Evolutionary conservation across 1,284 basidiomycete genomes (phyloP), one percentile per base, ranked within the genome.

Genomic region (Pulveroboletus sp.): DNA sequence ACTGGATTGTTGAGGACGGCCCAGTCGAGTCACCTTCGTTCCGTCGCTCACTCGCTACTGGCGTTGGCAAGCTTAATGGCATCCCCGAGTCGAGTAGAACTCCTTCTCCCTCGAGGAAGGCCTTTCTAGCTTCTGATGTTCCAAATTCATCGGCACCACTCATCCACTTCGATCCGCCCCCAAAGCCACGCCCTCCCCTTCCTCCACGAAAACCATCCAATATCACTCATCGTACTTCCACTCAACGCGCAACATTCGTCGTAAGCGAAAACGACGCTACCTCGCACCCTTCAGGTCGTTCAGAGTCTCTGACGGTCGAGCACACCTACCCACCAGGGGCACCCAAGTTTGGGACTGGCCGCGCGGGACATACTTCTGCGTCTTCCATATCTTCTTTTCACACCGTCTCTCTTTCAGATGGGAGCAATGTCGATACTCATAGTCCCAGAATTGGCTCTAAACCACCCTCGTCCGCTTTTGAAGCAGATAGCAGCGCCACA

Each of bases 341-440:
- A 76, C 61, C 65, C 69, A 60, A 63, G 61, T 71, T 67, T 60
- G 66, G 66, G 71, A 59, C 66, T 68, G 62, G 53, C 67, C 64
- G 71, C 54, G 54, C 69, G 9, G 74, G 78, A 28, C 88, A 91
- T 69, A 81, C 75, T 4, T 81, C 81, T 2, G 81, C 80, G 4
- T 88, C 87, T 2, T 91, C 89, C 33, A 80, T 91, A 38, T 89
- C 89, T 7, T 91, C 89, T 20, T 89, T 91, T 59, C 88, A 90
- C 63, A 91, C 89, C 1, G 86, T 91, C 18, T 91, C 89, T 0
- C 79, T 91, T 5, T 91, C 89, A 11, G 85, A 88, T 59, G 79
- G 78, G n/a, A 74, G 72, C 20, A 72, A 62, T 25, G 73, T 78
- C 28, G 81, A 82, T 58, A 68, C 73, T 0, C 63, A 54, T 22